These are phyloP conservation scores for Phenoliferia sp. DNA, from an alignment of 1,284 basidiomycete species.

Conservation along the genomic window DNA sequence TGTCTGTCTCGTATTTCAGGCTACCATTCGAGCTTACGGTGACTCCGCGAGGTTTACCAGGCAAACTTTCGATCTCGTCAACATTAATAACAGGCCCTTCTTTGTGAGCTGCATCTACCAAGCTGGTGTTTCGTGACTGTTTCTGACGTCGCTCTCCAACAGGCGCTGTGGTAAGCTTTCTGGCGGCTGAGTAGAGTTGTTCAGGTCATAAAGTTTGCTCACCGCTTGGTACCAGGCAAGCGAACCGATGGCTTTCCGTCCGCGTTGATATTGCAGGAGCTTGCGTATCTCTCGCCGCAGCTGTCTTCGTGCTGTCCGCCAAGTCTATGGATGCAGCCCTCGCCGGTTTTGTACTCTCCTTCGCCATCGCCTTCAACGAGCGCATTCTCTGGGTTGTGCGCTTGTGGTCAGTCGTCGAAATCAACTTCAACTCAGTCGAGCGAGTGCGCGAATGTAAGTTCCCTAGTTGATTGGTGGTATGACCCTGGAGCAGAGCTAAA, in stretches of 20 bases:
- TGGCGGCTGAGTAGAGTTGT: too few relatives aligned
- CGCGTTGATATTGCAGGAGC: conserved; percentile 48
- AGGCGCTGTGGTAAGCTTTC: too few relatives aligned
- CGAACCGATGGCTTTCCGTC: conserved; percentile 48
- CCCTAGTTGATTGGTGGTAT: too few relatives aligned
- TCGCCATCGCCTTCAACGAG: conserved; percentile 44
- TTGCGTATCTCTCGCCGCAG: conserved; percentile 47
- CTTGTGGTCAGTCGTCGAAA: conserved; percentile 47
- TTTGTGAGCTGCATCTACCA: too few relatives aligned
- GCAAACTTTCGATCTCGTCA: conserved; percentile 46
- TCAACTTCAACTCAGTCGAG: conserved; percentile 49
- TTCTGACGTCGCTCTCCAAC: conserved; percentile 32
- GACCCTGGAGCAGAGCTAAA: background rate
- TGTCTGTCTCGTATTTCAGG: too few relatives aligned
- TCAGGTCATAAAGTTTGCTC: too few relatives aligned
- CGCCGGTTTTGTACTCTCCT: conserved; percentile 36
- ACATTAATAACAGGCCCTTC: conserved; percentile 46
- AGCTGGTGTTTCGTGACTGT: conserved; percentile 34
- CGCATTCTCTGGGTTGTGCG: conserved; percentile 48
- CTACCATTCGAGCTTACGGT: conserved; percentile 51
- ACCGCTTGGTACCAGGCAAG: conserved; percentile 45
- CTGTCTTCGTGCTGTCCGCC: conserved; percentile 45
- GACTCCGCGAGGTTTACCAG: conserved; percentile 48
- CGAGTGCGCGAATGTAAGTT: conserved; percentile 47
- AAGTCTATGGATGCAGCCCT: conserved; percentile 43